phyloP scores from a whole-genome alignment of 345 rosid genomes.

The Laguncularia racemosa region DNA sequence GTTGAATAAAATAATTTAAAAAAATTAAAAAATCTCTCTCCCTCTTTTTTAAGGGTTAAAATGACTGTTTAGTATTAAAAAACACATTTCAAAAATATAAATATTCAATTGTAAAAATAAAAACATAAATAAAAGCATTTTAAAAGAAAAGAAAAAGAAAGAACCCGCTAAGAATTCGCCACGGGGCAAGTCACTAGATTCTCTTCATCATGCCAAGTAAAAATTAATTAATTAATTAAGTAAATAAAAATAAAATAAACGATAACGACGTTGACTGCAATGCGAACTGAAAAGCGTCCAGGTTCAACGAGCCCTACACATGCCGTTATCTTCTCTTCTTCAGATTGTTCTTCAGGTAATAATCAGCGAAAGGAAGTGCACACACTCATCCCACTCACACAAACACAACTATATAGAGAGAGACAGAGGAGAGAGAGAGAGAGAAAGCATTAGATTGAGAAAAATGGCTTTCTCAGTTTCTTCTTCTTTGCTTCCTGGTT shows the following conservation, averaged over 20 bases:
- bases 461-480: conserved; percentile 11
- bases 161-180: not conserved
- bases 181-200: conserved; percentile 2
- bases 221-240: no score
- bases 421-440: no score
- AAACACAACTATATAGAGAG: not conserved
- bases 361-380: not conserved
- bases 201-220: not conserved
- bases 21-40: no score
- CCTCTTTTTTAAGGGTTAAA: no score
- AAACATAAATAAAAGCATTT: no score
- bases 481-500: conserved; percentile 7
- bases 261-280: no score
- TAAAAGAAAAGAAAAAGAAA: no score
- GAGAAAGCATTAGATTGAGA: not conserved
- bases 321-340: not conserved
- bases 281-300: conserved; percentile 6
- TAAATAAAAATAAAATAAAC: no score
- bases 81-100: no score
- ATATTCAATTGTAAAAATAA: no score
- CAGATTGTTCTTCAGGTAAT: not conserved
- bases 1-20: no score
- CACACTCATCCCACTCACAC: not conserved
- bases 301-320: conserved; percentile 11
- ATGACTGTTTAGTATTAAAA: no score